These are phyloP conservation scores for Nadsonia fulvescens DNA, from an alignment of 805 yeast genomes.

Conservation along the genomic window DNA sequence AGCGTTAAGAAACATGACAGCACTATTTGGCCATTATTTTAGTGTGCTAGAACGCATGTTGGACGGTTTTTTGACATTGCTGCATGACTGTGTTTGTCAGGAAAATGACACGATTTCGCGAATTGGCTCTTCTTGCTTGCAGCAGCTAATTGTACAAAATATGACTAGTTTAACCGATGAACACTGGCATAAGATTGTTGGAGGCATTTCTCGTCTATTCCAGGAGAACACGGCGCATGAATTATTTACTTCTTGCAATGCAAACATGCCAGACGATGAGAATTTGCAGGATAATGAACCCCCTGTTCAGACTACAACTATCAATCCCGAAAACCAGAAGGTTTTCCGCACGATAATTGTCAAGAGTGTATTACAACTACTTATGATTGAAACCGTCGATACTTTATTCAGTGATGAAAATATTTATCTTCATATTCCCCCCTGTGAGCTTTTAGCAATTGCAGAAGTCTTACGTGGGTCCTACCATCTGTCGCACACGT, in stretches of 20 bases:
- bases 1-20: conserved; percentile 77
- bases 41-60: conserved; percentile 55
- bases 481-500: conserved; percentile 66
- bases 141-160: conserved; percentile 63
- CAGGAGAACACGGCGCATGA: conserved; percentile 74
- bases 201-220: conserved; percentile 51
- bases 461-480: conserved; percentile 46
- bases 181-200: conserved; percentile 63
- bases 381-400: conserved; percentile 71
- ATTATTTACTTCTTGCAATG: conserved; percentile 31
- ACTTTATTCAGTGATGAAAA: conserved; percentile 54
- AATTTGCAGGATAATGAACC: too few relatives aligned
- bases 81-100: conserved; percentile 83
- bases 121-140: conserved; percentile 81
- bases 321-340: conserved; percentile 17
- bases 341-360: conserved; percentile 62
- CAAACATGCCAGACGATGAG: conserved; percentile 6
- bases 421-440: conserved; percentile 56
- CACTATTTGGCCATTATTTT: conserved; percentile 68
- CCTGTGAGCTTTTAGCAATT: conserved; percentile 38
- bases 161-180: conserved; percentile 36
- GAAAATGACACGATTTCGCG: conserved; percentile 93
- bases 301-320: too few relatives aligned
- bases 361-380: conserved; percentile 76
- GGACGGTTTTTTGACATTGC: conserved; percentile 57